phyloP scores from a whole-genome alignment of 345 rosid species.

The Citrus reticulata region DNA sequence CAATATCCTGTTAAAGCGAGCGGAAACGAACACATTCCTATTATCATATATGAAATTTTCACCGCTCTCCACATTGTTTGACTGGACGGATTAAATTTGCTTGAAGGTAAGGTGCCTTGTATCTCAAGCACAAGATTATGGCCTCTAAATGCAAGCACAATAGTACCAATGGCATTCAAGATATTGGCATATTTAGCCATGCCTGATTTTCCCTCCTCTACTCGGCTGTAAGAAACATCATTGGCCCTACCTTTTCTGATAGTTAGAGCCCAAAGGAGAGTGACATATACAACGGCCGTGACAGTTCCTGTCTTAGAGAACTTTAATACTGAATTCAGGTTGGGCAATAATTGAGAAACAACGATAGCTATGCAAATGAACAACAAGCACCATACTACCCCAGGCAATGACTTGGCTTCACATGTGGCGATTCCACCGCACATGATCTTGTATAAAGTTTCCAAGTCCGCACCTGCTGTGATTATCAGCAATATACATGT shows the following conservation, averaged over 20 bases:
- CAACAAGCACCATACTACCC: conserved; percentile 35
- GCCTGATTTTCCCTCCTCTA: background rate
- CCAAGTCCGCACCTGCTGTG: conserved; percentile 34
- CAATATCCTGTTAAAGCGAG: conserved; percentile 47
- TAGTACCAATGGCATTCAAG: conserved; percentile 38
- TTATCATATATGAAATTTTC: conserved; percentile 25
- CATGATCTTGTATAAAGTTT: conserved; percentile 20
- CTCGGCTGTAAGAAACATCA: conserved; percentile 22
- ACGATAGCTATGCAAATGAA: conserved; percentile 38
- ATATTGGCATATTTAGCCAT: conserved; percentile 15
- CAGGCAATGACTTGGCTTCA: conserved; percentile 18
- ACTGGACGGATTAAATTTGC: conserved; percentile 13
- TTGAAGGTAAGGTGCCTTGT: conserved; percentile 56
- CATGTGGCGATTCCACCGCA: conserved; percentile 12
- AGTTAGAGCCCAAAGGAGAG: conserved; percentile 37
- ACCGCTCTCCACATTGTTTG: conserved; percentile 52
- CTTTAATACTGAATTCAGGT: conserved; percentile 33
- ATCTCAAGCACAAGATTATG: conserved; percentile 62
- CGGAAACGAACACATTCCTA: conserved; percentile 28
- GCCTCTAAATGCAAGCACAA: conserved; percentile 48
- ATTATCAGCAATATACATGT: conserved; percentile 45
- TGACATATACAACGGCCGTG: conserved; percentile 27
- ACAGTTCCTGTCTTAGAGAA: conserved; percentile 37
- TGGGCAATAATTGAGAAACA: conserved; percentile 39
- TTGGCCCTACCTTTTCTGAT: conserved; percentile 20